Evolutionary conservation across 495 filamentous ascomycete genomes (phyloP).

Genomic region (Penicillium paxilli): DNA sequence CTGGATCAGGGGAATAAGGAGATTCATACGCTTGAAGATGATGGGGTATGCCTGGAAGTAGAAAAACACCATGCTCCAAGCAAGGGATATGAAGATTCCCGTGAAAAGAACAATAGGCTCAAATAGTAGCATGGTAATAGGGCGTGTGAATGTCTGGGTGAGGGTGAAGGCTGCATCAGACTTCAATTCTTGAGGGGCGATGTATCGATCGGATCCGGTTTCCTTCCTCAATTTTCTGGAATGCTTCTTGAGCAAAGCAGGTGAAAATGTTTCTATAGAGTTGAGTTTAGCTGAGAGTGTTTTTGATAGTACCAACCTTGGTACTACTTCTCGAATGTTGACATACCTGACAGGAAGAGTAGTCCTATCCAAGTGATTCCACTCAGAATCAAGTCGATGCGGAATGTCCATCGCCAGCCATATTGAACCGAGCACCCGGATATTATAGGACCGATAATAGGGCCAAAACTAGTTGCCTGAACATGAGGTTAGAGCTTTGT

Average conservation of each 20-base stretch:
- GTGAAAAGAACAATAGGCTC: conserved; percentile 68
- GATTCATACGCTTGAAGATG: conserved; percentile 50
- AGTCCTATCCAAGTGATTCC: conserved; percentile 44
- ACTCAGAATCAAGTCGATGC: conserved; percentile 60
- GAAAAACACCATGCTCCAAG: conserved; percentile 74
- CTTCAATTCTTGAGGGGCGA: conserved; percentile 41
- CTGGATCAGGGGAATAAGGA: not conserved
- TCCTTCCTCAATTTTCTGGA: conserved; percentile 63
- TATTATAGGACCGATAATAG: conserved; percentile 66
- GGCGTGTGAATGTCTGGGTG: conserved; percentile 48
- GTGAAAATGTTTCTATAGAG: conserved; percentile 64
- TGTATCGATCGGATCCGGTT: conserved; percentile 47
- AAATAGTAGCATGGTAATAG: conserved; percentile 44
- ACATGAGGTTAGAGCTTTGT: not conserved
- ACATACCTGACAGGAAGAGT: conserved; percentile 49
- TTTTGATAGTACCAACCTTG: not conserved
- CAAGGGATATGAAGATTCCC: conserved; percentile 66
- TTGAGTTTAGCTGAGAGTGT: not conserved
- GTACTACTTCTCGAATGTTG: too few species aligned
- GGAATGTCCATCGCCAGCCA: conserved; percentile 68
- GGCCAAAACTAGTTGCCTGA: conserved; percentile 65
- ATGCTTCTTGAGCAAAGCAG: conserved; percentile 63
- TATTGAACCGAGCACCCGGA: conserved; percentile 60
- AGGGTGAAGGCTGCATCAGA: conserved; percentile 40
- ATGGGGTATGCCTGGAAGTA: conserved; percentile 69